Percentiles rank a stretch among this genome's conserved stretches.
Conservation (phyloP, 2,329 filamentous ascomycete species). For the Myriosclerotinia curreyana region DNA sequence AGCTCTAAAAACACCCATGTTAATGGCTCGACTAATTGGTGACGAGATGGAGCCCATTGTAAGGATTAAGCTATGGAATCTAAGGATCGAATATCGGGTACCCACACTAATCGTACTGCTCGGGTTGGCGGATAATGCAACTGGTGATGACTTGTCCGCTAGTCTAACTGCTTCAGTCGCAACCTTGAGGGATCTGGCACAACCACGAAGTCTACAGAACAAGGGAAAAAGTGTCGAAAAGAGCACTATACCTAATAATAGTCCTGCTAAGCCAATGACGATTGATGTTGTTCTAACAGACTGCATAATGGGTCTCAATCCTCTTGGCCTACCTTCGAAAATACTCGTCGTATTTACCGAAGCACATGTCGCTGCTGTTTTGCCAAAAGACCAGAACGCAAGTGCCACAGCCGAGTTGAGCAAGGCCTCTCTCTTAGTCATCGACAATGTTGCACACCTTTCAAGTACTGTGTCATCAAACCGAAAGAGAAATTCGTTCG, state of each 20-base stretch:
- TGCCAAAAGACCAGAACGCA: slow-evolving; percentile 64
- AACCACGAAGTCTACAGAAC: slow-evolving; percentile 41
- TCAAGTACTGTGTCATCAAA: slow-evolving; percentile 18
- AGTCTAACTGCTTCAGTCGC: slow-evolving; percentile 77
- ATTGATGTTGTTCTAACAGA: slow-evolving; percentile 76
- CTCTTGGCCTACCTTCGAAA: slow-evolving; percentile 71
- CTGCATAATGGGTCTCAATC: slow-evolving; percentile 81
- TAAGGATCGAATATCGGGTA: slow-evolving; percentile 86
- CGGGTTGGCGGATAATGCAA: slow-evolving; percentile 63
- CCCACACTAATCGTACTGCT: slow-evolving; percentile 78
- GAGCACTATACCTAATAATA: slow-evolving; percentile 11
- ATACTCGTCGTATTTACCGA: slow-evolving; percentile 76
- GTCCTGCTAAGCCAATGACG: slow-evolving; percentile 55
- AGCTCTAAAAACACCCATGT: slow-evolving; percentile 53
- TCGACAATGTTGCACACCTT: slow-evolving; percentile 65
- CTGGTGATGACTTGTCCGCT: slow-evolving; percentile 69
- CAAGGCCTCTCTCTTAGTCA: slow-evolving; percentile 78
- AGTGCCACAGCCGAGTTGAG: slow-evolving; percentile 65
- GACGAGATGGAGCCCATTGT: slow-evolving; percentile 91
- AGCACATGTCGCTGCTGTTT: slow-evolving; percentile 63
- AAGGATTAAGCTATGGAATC: slow-evolving; percentile 81
- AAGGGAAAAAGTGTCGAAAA: slow-evolving; percentile 21
- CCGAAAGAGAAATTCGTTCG: slow-evolving; percentile 35
- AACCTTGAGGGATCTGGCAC: slow-evolving; percentile 65
- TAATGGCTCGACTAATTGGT: slow-evolving; percentile 87